Evolutionary conservation across 2,329 filamentous ascomycete species (phyloP).

Genomic region (Annulohypoxylon truncatum): DNA sequence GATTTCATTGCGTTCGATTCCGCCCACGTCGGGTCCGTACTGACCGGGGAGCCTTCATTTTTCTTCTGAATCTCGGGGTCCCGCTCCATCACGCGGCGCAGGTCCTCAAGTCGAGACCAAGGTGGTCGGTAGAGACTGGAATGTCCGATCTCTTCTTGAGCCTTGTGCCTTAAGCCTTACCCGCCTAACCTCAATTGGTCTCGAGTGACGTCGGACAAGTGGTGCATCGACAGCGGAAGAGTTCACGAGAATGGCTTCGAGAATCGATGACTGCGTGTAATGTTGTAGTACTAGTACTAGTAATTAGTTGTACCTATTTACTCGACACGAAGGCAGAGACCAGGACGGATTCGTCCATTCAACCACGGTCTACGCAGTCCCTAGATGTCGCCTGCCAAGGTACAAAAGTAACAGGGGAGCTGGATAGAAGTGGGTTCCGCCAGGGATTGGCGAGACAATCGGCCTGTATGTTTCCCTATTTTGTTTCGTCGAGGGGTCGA

Average conservation of each 20-base stretch:
- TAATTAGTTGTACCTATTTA: slow-evolving; percentile 20
- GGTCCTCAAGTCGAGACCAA: slow-evolving; percentile 30
- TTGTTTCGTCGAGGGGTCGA: slow-evolving; percentile 44
- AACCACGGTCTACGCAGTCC: slow-evolving; percentile 26
- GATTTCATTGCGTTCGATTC: slow-evolving; percentile 42
- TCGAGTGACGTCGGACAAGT: slow-evolving; percentile 36
- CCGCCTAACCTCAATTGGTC: slow-evolving; percentile 32
- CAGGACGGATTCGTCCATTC: slow-evolving; percentile 24
- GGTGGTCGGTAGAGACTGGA: slow-evolving; percentile 46
- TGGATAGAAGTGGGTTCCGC: slow-evolving; percentile 41
- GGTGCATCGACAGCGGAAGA: slow-evolving; percentile 40
- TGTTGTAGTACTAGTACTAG: slow-evolving; percentile 15
- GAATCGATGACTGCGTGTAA: slow-evolving; percentile 20
- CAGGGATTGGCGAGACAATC: slow-evolving; percentile 45
- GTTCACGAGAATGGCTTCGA: slow-evolving; percentile 17
- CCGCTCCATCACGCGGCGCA: slow-evolving; percentile 47
- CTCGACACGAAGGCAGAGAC: slow-evolving; percentile 19
- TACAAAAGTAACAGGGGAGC: slow-evolving; percentile 31
- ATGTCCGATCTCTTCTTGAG: slow-evolving; percentile 43
- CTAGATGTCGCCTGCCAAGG: slow-evolving; percentile 33
- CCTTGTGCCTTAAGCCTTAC: slow-evolving; percentile 16
- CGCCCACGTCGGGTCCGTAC: slow-evolving; percentile 27
- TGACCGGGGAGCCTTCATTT: slow-evolving; percentile 36
- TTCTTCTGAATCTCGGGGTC: slow-evolving; percentile 41
- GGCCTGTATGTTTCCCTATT: slow-evolving; percentile 37